phyloP scores from a whole-genome alignment of 257 asterid species.

The Nicotiana noctiflora region DNA sequence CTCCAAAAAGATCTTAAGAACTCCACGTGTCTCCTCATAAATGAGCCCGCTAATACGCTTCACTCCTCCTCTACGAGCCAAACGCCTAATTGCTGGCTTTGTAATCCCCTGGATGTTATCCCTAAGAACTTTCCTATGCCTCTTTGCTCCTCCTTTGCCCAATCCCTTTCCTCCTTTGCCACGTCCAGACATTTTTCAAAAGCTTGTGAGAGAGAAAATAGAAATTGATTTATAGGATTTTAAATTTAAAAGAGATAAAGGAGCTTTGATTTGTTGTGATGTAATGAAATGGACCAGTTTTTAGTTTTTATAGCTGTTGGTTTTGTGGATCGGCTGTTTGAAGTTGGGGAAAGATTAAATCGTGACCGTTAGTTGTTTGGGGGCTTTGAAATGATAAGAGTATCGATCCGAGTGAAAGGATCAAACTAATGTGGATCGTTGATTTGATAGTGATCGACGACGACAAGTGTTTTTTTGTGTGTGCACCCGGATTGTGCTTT shows the following conservation, averaged over 20 bases:
- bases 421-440: neutral
- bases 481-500: slow-evolving; percentile 24
- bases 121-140: no score
- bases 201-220: neutral
- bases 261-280: no score
- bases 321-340: neutral
- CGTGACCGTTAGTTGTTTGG: slow-evolving; percentile 5
- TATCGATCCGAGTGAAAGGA: neutral
- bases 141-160: no score
- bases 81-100: no score
- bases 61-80: no score
- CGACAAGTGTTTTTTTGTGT: neutral
- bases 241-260: neutral
- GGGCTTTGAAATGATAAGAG: neutral
- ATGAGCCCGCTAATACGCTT: no score
- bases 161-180: no score
- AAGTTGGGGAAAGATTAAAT: slow-evolving; percentile 9
- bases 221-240: neutral
- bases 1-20: no score
- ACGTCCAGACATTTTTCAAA: no score
- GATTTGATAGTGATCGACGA: slow-evolving; percentile 1
- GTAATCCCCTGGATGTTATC: no score
- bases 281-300: neutral
- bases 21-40: no score
- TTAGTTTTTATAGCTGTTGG: neutral